Evolutionary conservation across 352 stramenopile genomes (phyloP), one percentile per base, ranked within the genome.

Genomic region (Saprolegnia diclina): DNA sequence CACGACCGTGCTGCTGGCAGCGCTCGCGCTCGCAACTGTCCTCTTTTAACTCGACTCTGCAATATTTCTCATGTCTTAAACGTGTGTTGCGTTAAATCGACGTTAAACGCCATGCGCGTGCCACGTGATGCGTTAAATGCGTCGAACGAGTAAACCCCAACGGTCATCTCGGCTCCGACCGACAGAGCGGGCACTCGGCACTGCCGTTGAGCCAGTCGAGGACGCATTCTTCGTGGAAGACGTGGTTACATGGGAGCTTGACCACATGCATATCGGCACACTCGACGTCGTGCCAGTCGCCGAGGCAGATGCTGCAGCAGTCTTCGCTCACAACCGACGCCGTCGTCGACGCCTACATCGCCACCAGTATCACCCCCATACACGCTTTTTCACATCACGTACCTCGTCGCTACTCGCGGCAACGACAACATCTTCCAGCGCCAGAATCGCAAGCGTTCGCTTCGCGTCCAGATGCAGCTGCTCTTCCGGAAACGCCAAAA

Each of bases 401-500:
- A 89, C 56, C 29, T 87, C 52, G 64, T 88, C 88, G 74, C 80
- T 89, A 22, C 76, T 73, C 5, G 83, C 89, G 73, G 81, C 82
- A 40, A 94, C 83, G 9, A 92, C 79, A 26, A 94, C 86, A 55
- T 94, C 86, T 64, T 94, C 83, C 13, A 94, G 79, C 35, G 86
- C 91, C 40, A 94, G 61, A 46, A 94, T 82, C 4, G 86, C 83
- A 24, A 92, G 72, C 72, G 90, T 94, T 22, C 91, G 80, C 70
- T 91, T 91, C 40, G 82, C 81, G 66, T 94, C 86, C 66, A 81
- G 91, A 68, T 94, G 82, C 56, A 94, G 90, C 72, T 94, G 86
- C 76, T 88, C 90, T 79, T 92, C 83, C 19, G 86, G 81, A 71
- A 91, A 94, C 74, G 86, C 80, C 46, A 94, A 77, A 65, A 94